Evolutionary conservation across 2,329 filamentous ascomycete species (phyloP).

Genomic region (Penicillium sp.): DNA sequence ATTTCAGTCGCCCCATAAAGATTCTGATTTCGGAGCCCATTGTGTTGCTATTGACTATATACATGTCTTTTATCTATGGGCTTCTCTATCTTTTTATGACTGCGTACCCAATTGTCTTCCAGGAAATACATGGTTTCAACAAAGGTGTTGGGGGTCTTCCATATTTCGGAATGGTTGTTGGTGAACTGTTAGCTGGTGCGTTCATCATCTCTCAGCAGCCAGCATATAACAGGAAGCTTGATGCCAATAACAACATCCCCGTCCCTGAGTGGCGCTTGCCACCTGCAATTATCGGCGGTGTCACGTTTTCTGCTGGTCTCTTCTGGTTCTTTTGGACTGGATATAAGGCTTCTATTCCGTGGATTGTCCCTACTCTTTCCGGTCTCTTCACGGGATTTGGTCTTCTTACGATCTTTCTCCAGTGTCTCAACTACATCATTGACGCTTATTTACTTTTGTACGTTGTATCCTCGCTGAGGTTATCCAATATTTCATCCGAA

Average conservation of each 20-base stretch:
- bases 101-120: conserved; percentile 45
- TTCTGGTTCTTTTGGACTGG: conserved; percentile 45
- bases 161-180: conserved; percentile 32
- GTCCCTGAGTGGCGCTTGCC: conserved; percentile 44
- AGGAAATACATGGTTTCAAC: conserved; percentile 35
- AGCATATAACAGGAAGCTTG: conserved; percentile 35
- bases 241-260: conserved; percentile 27
- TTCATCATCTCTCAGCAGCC: conserved; percentile 38
- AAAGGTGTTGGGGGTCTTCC: conserved; percentile 41
- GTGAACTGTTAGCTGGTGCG: conserved; percentile 24
- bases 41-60: conserved; percentile 39
- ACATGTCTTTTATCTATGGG: conserved; percentile 35
- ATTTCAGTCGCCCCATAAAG: conserved; percentile 47
- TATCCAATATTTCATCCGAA: not conserved
- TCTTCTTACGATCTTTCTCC: conserved; percentile 47
- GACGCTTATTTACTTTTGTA: conserved; percentile 32
- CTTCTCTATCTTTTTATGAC: conserved; percentile 38
- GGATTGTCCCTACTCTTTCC: conserved; percentile 40
- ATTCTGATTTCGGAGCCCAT: conserved; percentile 44
- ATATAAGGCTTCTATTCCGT: conserved; percentile 30
- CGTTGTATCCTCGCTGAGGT: conserved; percentile 2
- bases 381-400: conserved; percentile 45
- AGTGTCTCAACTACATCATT: conserved; percentile 45
- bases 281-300: conserved; percentile 44
- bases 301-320: conserved; percentile 41